Base-by-base conservation (phyloP, 352 stramenopile genomes). In the Pilasporangium apinafurcum region DNA sequence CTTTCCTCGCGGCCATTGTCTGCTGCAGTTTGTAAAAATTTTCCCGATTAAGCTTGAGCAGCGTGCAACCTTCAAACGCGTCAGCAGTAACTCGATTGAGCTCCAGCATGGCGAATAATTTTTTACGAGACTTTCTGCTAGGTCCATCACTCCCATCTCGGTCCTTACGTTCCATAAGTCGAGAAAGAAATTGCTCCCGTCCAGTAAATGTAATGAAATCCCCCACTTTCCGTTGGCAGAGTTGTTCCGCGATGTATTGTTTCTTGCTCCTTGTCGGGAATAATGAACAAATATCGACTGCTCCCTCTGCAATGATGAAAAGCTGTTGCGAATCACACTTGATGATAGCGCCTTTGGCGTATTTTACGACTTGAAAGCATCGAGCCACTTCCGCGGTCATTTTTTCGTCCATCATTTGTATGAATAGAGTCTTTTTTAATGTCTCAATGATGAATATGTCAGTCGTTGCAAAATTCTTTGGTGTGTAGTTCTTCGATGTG, bases 141-240 rank as follows among this genome's bases (percentile, higher is more conserved):
- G 40, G 25, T 9, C 35, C 46, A 8, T 53, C 42, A 5, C 48
- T 49, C 26, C 55, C 51, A 4, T 60, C 40, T 10, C 56, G 21
- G 8, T 64, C 56, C 12, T 51, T 21, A 30, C 38, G 36, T n/a
- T n/a, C 53, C 48, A 81, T 54, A 37, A 85, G 52, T 8, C 71
- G 62, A 14, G 43, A 50, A 10, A 83, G 53, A 7, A 85, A 41
- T 20, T 78, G 64, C n/a, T 80, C 59, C 1, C 67, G 44, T 10
- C 59, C 68, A 0, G 65, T 66, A 49, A 71, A 83, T 14, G 65
- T 82, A 16, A 83, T 73, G 48, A 73, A 82, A 42, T 83, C 71
- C 14, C 62, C 71, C 5, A 62, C 42, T 43, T 67, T 74, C 1
- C 68, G 68, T 36, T 87, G 60, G 34, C 69, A 80, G 3, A 87